These are phyloP conservation scores for Nephelium lappaceum DNA, from an alignment of 345 rosid genomes.

Conservation along the genomic window DNA sequence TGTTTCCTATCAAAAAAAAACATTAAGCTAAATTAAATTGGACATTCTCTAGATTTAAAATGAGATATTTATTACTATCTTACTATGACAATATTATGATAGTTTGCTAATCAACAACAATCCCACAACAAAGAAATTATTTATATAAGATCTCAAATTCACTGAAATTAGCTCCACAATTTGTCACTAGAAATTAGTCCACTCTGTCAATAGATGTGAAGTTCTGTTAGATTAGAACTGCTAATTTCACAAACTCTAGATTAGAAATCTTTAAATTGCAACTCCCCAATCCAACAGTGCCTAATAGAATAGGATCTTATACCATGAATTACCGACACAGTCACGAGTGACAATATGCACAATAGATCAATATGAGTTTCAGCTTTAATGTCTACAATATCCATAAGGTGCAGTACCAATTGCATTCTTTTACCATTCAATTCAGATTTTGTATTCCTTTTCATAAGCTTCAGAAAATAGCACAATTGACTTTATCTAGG, in stretches of 20 bases:
- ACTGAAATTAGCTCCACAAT: neutral
- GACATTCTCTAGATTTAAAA: neutral
- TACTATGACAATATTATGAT: neutral
- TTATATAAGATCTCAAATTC: neutral
- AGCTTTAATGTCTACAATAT: neutral
- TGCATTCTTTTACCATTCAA: neutral
- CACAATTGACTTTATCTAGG: neutral
- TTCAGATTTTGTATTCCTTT: conserved; percentile 7
- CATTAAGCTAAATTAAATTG: neutral
- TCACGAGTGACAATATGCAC: neutral
- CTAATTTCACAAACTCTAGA: conserved; percentile 2
- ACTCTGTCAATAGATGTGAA: neutral
- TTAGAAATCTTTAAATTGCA: neutral
- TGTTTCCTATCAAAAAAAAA: no score
- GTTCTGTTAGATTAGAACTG: neutral
- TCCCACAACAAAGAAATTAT: neutral
- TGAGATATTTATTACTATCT: neutral
- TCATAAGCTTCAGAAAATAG: neutral
- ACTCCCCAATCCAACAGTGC: neutral
- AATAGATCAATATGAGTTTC: neutral
- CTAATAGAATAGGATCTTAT: neutral
- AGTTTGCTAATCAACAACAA: neutral
- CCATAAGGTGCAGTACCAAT: neutral
- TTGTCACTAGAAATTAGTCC: neutral
- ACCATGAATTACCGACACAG: neutral